These are phyloP conservation scores for Aspergillus pseudoviridinutans DNA, from an alignment of 2,329 filamentous ascomycete species.

Conservation along the genomic window DNA sequence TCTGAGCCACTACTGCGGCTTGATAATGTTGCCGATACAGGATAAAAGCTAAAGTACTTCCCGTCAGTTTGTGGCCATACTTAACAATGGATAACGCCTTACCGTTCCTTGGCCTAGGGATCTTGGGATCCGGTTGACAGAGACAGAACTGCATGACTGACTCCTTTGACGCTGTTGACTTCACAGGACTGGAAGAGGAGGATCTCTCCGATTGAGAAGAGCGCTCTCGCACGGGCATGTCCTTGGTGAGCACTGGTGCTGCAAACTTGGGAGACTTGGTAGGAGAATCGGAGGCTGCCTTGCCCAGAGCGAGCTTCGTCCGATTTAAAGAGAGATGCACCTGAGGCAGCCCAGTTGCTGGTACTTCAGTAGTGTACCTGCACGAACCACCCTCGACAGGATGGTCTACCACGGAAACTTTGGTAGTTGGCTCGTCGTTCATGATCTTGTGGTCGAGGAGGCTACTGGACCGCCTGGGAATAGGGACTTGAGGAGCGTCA, in stretches of 20 bases:
- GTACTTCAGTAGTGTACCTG: conserved; percentile 15
- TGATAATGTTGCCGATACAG: conserved; percentile 94
- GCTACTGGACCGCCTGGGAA: conserved; percentile 31
- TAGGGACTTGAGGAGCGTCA: conserved; percentile 32
- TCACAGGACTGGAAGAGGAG: conserved; percentile 33
- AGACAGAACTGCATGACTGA: conserved; percentile 57
- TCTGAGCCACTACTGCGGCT: conserved; percentile 69
- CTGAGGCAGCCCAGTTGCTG: conserved; percentile 19
- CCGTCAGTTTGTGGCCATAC: conserved; percentile 11
- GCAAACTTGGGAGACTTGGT: conserved; percentile 14
- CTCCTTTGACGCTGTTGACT: conserved; percentile 35
- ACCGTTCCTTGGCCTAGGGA: conserved; percentile 69
- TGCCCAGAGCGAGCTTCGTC: conserved; percentile 21
- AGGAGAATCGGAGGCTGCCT: conserved; percentile 11
- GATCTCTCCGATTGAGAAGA: conserved; percentile 21
- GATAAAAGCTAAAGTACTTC: conserved; percentile 89
- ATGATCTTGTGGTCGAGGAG: conserved; percentile 42
- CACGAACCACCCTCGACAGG: conserved; percentile 12
- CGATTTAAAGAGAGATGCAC: conserved; percentile 26
- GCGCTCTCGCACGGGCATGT: conserved; percentile 22
- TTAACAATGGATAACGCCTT: conserved; percentile 34
- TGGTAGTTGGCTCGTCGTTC: conserved; percentile 27
- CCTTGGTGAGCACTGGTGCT: conserved; percentile 17
- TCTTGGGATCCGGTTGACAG: conserved; percentile 68
- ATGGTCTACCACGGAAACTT: conserved; percentile 15